Conservation (phyloP, 78 protist genomes). For the Tieghemostelium lacteum region DNA sequence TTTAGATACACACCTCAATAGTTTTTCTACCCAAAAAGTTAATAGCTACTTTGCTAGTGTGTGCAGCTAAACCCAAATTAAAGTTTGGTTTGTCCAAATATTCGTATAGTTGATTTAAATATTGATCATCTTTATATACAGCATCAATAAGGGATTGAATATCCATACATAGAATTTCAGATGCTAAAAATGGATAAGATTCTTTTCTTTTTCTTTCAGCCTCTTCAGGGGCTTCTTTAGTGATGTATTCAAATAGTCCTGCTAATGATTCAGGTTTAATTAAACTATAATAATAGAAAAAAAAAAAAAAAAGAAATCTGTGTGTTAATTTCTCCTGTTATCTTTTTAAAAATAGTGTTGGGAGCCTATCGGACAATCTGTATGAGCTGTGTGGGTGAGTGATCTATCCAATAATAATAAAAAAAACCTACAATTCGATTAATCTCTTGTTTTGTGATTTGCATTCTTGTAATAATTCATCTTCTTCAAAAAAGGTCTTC, state of each 20-base stretch:
- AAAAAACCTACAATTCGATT: slow-evolving; percentile 67
- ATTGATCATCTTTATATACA: slow-evolving; percentile 62
- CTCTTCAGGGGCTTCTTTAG: slow-evolving; percentile 76
- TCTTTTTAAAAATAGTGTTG: background rate
- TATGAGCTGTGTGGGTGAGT: too few species aligned
- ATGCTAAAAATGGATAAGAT: slow-evolving; percentile 74
- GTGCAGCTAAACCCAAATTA: slow-evolving; percentile 46
- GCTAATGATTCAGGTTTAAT: slow-evolving; percentile 63
- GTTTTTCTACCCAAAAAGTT: slow-evolving; percentile 77
- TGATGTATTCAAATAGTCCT: slow-evolving; percentile 58
- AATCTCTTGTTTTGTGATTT: slow-evolving; percentile 82
- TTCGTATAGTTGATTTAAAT: slow-evolving; percentile 49
- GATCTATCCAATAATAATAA: background rate
- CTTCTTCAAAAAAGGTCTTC: slow-evolving; percentile 84
- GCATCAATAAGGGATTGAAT: slow-evolving; percentile 75
- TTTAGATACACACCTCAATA: slow-evolving; percentile 31
- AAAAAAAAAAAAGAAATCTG: background rate
- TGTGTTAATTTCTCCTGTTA: too few species aligned
- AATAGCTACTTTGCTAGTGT: slow-evolving; percentile 70
- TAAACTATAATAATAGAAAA: slow-evolving; percentile 20
- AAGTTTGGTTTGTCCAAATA: slow-evolving; percentile 55
- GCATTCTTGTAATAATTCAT: slow-evolving; percentile 84
- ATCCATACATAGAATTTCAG: slow-evolving; percentile 79
- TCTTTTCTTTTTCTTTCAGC: slow-evolving; percentile 71
- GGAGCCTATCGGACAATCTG: too few species aligned